phyloP scores from a whole-genome alignment of 495 filamentous ascomycete genomes.

The Penicillium robsamsonii region DNA sequence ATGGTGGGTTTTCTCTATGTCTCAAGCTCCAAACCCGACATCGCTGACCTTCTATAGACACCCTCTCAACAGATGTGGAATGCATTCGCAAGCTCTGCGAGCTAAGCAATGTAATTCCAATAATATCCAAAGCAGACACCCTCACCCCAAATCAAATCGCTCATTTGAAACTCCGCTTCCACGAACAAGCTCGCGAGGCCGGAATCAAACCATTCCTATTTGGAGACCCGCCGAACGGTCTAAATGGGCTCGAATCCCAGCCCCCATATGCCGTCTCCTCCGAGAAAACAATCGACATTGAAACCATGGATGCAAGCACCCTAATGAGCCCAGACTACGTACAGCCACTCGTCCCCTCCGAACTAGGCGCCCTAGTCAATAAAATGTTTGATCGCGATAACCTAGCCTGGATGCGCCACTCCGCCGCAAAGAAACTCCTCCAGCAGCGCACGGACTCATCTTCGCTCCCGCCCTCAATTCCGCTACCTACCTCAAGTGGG shows the following conservation, averaged over 20 bases:
- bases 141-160: constrained; percentile 59
- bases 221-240: constrained; percentile 35
- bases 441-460: constrained; percentile 50
- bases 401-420: constrained; percentile 81
- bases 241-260: constrained; percentile 25
- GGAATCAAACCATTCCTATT: constrained; percentile 71
- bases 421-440: constrained; percentile 84
- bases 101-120: constrained; percentile 84
- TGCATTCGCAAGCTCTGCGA: constrained; percentile 70
- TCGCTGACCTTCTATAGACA: constrained; percentile 43
- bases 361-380: constrained; percentile 67
- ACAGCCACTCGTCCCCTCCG: constrained; percentile 75
- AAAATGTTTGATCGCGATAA: constrained; percentile 77
- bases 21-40: neutral
- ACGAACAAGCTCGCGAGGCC: constrained; percentile 55
- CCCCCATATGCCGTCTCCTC: constrained; percentile 81
- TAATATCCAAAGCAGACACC: constrained; percentile 77
- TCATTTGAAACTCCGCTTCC: constrained; percentile 54
- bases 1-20: constrained; percentile 49
- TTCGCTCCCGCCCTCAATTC: constrained; percentile 3
- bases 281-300: constrained; percentile 68
- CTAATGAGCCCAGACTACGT: constrained; percentile 95
- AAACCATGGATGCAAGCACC: constrained; percentile 91
- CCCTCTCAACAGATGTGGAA: constrained; percentile 71
- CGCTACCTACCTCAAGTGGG: constrained; percentile 10